These are phyloP conservation scores for Meyerozyma smithsonii DNA, from an alignment of 1,139 yeast genomes.

Conservation along the genomic window DNA sequence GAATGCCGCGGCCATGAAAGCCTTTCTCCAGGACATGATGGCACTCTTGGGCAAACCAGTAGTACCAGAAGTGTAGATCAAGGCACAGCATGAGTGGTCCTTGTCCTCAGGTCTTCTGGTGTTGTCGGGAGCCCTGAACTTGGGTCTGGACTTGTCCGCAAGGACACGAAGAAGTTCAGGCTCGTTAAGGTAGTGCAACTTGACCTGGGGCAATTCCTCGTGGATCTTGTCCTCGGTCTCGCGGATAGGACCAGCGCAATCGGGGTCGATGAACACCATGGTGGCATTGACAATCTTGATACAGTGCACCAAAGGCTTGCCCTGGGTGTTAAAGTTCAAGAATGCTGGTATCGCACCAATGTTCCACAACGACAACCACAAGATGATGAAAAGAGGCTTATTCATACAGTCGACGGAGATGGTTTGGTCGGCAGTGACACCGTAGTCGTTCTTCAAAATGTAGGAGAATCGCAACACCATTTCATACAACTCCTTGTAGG, in stretches of 20 bases:
- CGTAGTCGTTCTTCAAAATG: conserved; percentile 59
- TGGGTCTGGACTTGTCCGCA: conserved; percentile 43
- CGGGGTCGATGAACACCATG: conserved; percentile 73
- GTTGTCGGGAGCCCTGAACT: conserved; percentile 50
- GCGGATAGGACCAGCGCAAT: conserved; percentile 51
- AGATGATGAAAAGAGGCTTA: conserved; percentile 71
- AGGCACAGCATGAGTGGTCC: conserved; percentile 61
- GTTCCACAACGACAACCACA: conserved; percentile 89
- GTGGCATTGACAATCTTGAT: conserved; percentile 61
- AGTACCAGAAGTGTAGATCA: conserved; percentile 91
- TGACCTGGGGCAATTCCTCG: conserved; percentile 35
- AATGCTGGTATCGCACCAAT: conserved; percentile 89
- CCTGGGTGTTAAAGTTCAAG: conserved; percentile 74
- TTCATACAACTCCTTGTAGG: conserved; percentile 66
- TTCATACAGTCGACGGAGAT: conserved; percentile 78
- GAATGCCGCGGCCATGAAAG: conserved; percentile 61
- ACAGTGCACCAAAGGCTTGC: conserved; percentile 76
- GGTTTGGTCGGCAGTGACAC: conserved; percentile 62
- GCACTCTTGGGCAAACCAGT: conserved; percentile 96
- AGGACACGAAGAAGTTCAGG: conserved; percentile 36
- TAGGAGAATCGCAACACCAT: conserved; percentile 62
- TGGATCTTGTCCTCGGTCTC: conserved; percentile 49
- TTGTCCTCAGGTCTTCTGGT: conserved; percentile 53
- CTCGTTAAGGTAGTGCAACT: conserved; percentile 56
- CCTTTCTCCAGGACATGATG: conserved; percentile 87